phyloP scores from a whole-genome alignment of 768 basidiomycete genomes.

The Tulasnella sp. region DNA sequence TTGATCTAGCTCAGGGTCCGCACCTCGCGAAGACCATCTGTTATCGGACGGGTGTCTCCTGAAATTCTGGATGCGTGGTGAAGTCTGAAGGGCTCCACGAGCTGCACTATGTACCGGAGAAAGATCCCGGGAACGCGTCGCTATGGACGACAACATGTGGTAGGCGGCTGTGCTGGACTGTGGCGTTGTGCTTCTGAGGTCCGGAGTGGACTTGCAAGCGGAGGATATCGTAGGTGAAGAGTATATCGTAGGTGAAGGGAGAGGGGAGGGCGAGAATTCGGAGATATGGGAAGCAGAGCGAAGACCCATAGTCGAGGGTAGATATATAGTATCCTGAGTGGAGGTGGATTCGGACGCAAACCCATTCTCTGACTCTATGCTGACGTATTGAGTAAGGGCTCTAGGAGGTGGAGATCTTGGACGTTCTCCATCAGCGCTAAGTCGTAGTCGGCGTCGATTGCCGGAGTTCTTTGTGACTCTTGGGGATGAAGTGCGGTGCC shows the following conservation, averaged over 20 bases:
- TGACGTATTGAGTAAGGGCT: slow-evolving; percentile 10
- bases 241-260: background rate
- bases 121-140: too few species aligned
- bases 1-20: too few species aligned
- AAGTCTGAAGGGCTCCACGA: too few species aligned
- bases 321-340: slow-evolving; percentile 1
- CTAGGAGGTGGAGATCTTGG: slow-evolving; percentile 10
- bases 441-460: slow-evolving; percentile 13
- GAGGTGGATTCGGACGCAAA: background rate
- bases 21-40: too few species aligned
- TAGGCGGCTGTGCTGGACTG: background rate
- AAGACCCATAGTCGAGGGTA: slow-evolving; percentile 7
- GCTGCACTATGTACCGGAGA: too few species aligned
- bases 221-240: background rate
- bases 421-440: slow-evolving; percentile 7
- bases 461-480: background rate
- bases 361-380: slow-evolving; percentile 12
- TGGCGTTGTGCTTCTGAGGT: background rate
- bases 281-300: slow-evolving; percentile 3
- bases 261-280: background rate
- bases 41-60: too few species aligned
- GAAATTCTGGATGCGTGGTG: too few species aligned
- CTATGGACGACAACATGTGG: slow-evolving; percentile 4
- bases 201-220: background rate
- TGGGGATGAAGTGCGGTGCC: background rate